These are phyloP conservation scores for Caryopteris hybrid DNA, from an alignment of 305 asterid species.

Conservation along the genomic window DNA sequence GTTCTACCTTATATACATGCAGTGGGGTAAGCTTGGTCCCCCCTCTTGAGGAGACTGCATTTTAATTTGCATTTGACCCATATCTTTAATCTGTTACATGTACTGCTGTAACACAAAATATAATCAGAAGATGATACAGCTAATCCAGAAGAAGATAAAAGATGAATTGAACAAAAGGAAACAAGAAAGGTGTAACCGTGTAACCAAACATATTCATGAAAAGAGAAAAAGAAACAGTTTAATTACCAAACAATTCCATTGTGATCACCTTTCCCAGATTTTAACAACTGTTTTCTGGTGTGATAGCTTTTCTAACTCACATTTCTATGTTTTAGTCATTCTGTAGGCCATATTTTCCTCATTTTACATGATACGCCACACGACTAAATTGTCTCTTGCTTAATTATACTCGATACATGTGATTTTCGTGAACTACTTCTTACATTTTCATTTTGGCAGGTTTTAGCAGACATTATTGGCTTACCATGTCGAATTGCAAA, in stretches of 20 bases:
- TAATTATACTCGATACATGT: background rate
- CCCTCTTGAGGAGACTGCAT: background rate
- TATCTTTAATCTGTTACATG: background rate
- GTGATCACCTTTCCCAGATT: background rate
- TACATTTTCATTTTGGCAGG: conserved; percentile 42
- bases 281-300: background rate
- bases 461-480: conserved; percentile 77
- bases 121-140: background rate
- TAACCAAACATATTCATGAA: background rate
- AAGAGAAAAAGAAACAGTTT: conserved; percentile 4
- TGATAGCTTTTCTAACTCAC: background rate
- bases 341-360: background rate
- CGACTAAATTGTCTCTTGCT: background rate
- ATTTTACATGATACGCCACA: background rate
- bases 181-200: background rate
- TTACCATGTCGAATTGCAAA: conserved; percentile 93
- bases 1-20: background rate
- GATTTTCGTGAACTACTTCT: conserved; percentile 11
- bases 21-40: background rate
- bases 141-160: background rate
- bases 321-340: background rate
- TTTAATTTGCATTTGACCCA: background rate
- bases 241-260: background rate
- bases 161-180: background rate
- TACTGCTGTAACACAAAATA: background rate